These are phyloP conservation scores for Talaromyces verruculosus DNA, from an alignment of 2,329 filamentous ascomycete genomes.

Conservation along the genomic window DNA sequence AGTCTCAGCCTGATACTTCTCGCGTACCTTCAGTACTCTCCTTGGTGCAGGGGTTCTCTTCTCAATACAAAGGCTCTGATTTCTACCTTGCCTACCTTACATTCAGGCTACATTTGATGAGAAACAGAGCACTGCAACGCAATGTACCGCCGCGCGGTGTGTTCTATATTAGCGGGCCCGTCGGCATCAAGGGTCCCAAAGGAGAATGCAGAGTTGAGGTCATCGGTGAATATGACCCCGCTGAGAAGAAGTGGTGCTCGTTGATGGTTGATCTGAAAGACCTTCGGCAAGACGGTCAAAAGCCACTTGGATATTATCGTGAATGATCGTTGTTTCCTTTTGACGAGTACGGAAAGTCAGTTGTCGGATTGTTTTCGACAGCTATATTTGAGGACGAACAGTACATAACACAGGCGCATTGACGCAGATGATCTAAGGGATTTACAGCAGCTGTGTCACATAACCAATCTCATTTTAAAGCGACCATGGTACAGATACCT, in stretches of 20 bases:
- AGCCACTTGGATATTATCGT: constrained; percentile 27
- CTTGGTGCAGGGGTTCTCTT: constrained; percentile 35
- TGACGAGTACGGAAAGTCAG: not conserved
- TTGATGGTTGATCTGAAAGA: constrained; percentile 36
- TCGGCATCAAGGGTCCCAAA: constrained; percentile 35
- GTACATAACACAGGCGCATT: not conserved
- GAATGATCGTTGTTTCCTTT: not conserved
- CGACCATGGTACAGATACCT: too few relatives aligned
- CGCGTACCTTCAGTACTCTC: constrained; percentile 30
- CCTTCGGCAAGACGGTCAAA: constrained; percentile 31
- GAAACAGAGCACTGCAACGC: constrained; percentile 25
- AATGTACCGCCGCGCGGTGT: constrained; percentile 32
- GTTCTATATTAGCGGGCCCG: constrained; percentile 37
- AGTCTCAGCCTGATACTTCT: constrained; percentile 7
- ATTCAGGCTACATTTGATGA: constrained; percentile 31
- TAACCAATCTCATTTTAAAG: too few relatives aligned
- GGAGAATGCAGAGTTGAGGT: constrained; percentile 40
- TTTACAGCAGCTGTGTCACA: not conserved
- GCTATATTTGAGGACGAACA: not conserved
- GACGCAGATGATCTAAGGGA: not conserved
- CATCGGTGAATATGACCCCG: constrained; percentile 38
- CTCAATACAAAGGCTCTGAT: constrained; percentile 38
- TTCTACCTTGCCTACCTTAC: constrained; percentile 34
- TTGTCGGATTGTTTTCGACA: not conserved
- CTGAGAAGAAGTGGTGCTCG: constrained; percentile 30